Base-by-base conservation (phyloP, 345 rosid genomes). In the Lenwebbia sp. region DNA sequence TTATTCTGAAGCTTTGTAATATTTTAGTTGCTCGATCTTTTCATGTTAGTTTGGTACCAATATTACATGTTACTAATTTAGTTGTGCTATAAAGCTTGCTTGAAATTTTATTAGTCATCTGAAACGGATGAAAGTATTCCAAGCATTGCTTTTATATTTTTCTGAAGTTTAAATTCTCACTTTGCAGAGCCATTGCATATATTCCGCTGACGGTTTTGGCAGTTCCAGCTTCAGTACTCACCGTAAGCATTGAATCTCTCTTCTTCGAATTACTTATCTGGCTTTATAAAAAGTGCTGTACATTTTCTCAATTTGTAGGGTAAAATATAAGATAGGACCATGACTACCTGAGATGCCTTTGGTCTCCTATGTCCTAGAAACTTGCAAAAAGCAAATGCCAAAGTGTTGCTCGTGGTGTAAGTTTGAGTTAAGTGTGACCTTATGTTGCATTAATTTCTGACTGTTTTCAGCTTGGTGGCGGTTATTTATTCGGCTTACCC, bases 151-250 rank as follows among this genome's bases (percentile, higher is more conserved):
- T 56, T 40, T 15, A 33, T 84, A 30, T 49, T 84, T 33, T 54
- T 54, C 83, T 85, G 86, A 85, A 13, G 76, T 54, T 82, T 89
- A 44, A 84, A 52, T n/a, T 41, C 58, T 70, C 70, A 22, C 85
- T 87, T 85, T 89, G 89, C 93, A 98, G 99, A 86, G 98, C 99
- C 40, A 90, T 98, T 87, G 99, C 99, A 54, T 96, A 96, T 87
- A 92, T 98, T 90, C 99, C 99, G 86, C 90, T 98, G 49, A 98
- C 99, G 25, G 93, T 98, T 81, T 92, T 98, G 92, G 99, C 99
- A 22, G 99, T 98, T 91, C 99, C 99, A 85, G 99, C 99, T 53
- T 96, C 99, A 17, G 95, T 98, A 83, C 98, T 98, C 49, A 95
- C 99, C 55, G 99, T 98, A 93, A 95, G 95, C 83, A 84, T 82